These are phyloP conservation scores for Monosporascus sp. DNA, from an alignment of 2,329 filamentous ascomycete genomes.

Conservation along the genomic window DNA sequence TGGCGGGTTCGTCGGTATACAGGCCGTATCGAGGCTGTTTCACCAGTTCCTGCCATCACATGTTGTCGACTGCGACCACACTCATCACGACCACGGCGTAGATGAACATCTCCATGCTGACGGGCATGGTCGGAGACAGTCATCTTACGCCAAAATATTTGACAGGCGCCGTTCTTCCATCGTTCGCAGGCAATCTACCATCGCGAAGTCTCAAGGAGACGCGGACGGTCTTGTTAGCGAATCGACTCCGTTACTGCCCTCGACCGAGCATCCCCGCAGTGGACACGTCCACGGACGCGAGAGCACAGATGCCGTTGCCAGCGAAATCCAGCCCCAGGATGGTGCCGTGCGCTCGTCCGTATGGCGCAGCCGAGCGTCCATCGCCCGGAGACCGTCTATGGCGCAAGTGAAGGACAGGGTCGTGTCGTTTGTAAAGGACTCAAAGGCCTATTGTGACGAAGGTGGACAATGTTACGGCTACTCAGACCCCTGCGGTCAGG, in stretches of 20 bases:
- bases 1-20: slow-evolving; percentile 69
- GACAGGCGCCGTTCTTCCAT: slow-evolving; percentile 12
- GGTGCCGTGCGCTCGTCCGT: background rate
- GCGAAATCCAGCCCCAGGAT: slow-evolving; percentile 12
- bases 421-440: slow-evolving; percentile 61
- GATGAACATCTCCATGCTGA: slow-evolving; percentile 22
- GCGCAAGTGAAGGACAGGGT: slow-evolving; percentile 50
- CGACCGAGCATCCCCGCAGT: slow-evolving; percentile 19
- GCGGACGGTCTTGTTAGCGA: slow-evolving; percentile 29
- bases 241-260: slow-evolving; percentile 43
- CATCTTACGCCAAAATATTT: slow-evolving; percentile 19
- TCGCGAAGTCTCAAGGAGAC: slow-evolving; percentile 6
- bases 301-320: slow-evolving; percentile 21
- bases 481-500: slow-evolving; percentile 60
- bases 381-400: slow-evolving; percentile 48
- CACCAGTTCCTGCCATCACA: slow-evolving; percentile 73
- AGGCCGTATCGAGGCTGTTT: slow-evolving; percentile 64
- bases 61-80: slow-evolving; percentile 75
- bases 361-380: slow-evolving; percentile 22
- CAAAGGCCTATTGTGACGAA: slow-evolving; percentile 58
- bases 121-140: slow-evolving; percentile 15
- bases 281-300: slow-evolving; percentile 18
- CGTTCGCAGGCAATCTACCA: slow-evolving; percentile 5
- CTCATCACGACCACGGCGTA: slow-evolving; percentile 51
- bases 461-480: slow-evolving; percentile 59